Base-by-base conservation (phyloP, 176 grass and related monocot species). In the Elaeis guineensis region DNA sequence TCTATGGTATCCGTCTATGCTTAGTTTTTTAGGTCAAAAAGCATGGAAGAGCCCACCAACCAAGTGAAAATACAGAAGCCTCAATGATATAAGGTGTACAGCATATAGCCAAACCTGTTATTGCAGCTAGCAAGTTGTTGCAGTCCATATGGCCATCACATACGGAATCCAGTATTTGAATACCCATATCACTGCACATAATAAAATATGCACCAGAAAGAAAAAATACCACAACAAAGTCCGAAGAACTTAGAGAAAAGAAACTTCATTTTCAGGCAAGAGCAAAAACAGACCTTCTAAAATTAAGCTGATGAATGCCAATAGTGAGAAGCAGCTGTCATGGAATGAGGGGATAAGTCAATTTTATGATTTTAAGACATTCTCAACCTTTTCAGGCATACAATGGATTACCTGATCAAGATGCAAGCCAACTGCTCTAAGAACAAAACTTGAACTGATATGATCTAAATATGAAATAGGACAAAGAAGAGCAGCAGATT, bases 401-500 rank as follows among this genome's bases (percentile, higher is more conserved):
- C 35, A 58, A 72, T 59, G 32, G 24, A 19, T 86, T 73, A 96
- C 86, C 86, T 96, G 78, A 66, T 96, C 92, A 82, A 96, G 75
- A 87, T 87, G 92, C 68, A 96, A 71, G 22, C 57, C 62, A 54
- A 96, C 86, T 75, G 86, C 86, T 72, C 86, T 75, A 64, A 84
- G 61, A 77, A 87, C 92, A 81, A 96, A 96, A 57, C 65, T 58
- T 55, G 92, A 66, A 77, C 48, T 96, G 24, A 90, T 26, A 71
- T 96, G 86, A 75, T 90, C 44, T 20, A 96, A 84, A 73, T 96
- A 96, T 61, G 92, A 87, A 85, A 96, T 96, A 62, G 92, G 92
- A 66, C 92, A 96, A 65, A 96, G 80, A 85, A 96, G 92, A 54
- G 83, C 92, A 59, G 92, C 92, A 35, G 86, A 82, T 58, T 85